These are phyloP conservation scores for Lentinus polychrous DNA, from an alignment of 1,284 basidiomycete genomes.

Conservation along the genomic window DNA sequence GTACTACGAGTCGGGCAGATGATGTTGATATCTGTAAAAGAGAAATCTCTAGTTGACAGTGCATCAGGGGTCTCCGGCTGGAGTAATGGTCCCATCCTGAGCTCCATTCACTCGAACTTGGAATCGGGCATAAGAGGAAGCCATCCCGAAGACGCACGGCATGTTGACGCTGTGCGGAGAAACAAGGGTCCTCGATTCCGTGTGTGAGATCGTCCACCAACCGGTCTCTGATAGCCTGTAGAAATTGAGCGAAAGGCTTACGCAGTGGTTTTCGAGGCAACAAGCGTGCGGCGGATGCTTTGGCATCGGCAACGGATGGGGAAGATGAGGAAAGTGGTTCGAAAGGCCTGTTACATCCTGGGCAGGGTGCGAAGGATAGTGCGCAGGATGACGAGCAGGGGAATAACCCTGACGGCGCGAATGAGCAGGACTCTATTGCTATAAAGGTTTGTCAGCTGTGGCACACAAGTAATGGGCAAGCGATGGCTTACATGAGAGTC, in stretches of 20 bases:
- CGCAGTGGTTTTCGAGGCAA: slow-evolving; percentile 42
- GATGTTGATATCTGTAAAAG: slow-evolving; percentile 26
- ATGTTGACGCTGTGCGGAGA: slow-evolving; percentile 20
- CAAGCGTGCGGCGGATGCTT: slow-evolving; percentile 22
- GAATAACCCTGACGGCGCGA: slow-evolving; percentile 43
- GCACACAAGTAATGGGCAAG: too few relatives aligned
- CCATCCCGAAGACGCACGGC: slow-evolving; percentile 46
- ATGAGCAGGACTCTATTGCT: slow-evolving; percentile 26
- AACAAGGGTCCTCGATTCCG: slow-evolving; percentile 17
- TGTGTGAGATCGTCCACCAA: slow-evolving; percentile 53
- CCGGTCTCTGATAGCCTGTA: slow-evolving; percentile 38
- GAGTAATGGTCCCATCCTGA: slow-evolving; percentile 52
- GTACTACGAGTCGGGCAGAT: slow-evolving; percentile 44
- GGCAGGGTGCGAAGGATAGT: slow-evolving; percentile 33
- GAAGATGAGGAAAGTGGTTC: slow-evolving; percentile 9
- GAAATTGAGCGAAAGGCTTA: slow-evolving; percentile 35
- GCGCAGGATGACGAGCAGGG: slow-evolving; percentile 45
- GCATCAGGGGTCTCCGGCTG: slow-evolving; percentile 44
- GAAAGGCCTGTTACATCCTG: slow-evolving; percentile 28
- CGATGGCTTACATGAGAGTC: slow-evolving; percentile 40
- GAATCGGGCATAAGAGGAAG: slow-evolving; percentile 45
- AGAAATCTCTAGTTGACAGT: slow-evolving; percentile 53
- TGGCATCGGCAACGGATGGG: slow-evolving; percentile 14
- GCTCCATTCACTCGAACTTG: slow-evolving; percentile 49
- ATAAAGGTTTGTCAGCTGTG: slow-evolving; percentile 4